phyloP scores from a whole-genome alignment of 2,329 filamentous ascomycete genomes.

The Microsporum canis region DNA sequence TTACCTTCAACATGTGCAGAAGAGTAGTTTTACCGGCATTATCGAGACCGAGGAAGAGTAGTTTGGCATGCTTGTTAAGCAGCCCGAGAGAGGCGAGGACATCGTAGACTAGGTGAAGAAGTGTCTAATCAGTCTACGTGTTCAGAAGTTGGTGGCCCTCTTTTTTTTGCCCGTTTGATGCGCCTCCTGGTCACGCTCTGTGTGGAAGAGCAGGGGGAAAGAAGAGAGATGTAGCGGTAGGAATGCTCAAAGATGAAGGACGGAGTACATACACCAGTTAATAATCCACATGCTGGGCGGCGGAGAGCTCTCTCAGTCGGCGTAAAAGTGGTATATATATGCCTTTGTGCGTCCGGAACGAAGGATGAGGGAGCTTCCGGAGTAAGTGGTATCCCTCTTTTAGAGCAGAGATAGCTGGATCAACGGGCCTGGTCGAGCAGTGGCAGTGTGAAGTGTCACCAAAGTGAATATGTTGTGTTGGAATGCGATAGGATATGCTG shows the following conservation, averaged over 20 bases:
- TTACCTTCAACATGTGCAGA: constrained; percentile 87
- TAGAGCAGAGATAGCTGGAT: background rate
- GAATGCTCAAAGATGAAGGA: background rate
- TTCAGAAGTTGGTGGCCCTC: background rate
- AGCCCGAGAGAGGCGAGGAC: constrained; percentile 76
- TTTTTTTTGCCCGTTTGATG: background rate
- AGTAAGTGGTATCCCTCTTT: background rate
- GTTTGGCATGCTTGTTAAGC: constrained; percentile 91
- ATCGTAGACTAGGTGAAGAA: constrained; percentile 63
- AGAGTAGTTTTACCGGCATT: constrained; percentile 92
- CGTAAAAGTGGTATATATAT: background rate
- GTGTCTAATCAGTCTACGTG: constrained; percentile 4
- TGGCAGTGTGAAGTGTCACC: background rate
- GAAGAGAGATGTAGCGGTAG: background rate
- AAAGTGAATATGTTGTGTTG: background rate
- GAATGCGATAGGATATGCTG: background rate
- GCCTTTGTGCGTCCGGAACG: background rate
- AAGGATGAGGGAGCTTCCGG: background rate
- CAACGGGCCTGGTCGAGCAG: background rate
- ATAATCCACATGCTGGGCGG: constrained; percentile 69
- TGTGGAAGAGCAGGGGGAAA: background rate
- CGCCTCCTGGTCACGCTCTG: background rate
- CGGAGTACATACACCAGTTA: constrained; percentile 70
- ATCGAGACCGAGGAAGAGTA: constrained; percentile 84
- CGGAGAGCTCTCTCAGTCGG: background rate